phyloP scores from a whole-genome alignment of 108 stramenopile species.

The Phaeodactylum tricornutum region DNA sequence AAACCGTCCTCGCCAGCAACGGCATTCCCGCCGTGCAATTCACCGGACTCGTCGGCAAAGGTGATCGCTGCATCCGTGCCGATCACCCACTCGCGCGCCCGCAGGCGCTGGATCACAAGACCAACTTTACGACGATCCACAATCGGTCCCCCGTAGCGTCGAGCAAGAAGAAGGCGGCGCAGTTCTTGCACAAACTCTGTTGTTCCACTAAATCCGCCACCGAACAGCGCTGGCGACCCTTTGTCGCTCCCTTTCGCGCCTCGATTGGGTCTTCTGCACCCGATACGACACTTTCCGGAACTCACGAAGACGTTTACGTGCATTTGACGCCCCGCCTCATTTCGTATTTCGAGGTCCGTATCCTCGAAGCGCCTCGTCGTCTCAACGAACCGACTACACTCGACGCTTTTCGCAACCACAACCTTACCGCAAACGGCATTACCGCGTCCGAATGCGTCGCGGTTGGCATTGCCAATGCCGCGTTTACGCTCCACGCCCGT shows the following conservation, averaged over 20 bases:
- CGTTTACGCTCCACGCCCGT: conserved; percentile 29
- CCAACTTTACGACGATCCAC: background rate
- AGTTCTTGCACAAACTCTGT: conserved; percentile 2
- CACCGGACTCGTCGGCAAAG: conserved; percentile 42
- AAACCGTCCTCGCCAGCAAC: background rate
- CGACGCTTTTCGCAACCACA: background rate
- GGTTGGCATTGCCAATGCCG: conserved; percentile 46
- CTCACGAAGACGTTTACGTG: conserved; percentile 4
- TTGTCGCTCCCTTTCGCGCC: conserved; percentile 34
- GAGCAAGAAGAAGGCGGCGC: background rate
- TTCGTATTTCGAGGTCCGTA: conserved; percentile 68
- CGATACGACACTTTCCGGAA: too few relatives aligned
- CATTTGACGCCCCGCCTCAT: conserved; percentile 56
- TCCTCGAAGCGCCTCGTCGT: conserved; percentile 15
- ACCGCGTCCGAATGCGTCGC: conserved; percentile 49
- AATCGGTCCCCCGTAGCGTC: background rate
- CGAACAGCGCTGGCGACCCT: conserved; percentile 14
- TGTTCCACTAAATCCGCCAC: too few relatives aligned
- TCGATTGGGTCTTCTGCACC: too few relatives aligned
- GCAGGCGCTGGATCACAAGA: background rate
- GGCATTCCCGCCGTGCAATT: conserved; percentile 25
- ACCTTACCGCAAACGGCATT: background rate
- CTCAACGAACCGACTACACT: background rate
- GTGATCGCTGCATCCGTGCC: conserved; percentile 59
- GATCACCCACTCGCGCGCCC: conserved; percentile 53